These are phyloP conservation scores for Xerocomus spinulosus DNA, from an alignment of 768 basidiomycete genomes.

Conservation along the genomic window DNA sequence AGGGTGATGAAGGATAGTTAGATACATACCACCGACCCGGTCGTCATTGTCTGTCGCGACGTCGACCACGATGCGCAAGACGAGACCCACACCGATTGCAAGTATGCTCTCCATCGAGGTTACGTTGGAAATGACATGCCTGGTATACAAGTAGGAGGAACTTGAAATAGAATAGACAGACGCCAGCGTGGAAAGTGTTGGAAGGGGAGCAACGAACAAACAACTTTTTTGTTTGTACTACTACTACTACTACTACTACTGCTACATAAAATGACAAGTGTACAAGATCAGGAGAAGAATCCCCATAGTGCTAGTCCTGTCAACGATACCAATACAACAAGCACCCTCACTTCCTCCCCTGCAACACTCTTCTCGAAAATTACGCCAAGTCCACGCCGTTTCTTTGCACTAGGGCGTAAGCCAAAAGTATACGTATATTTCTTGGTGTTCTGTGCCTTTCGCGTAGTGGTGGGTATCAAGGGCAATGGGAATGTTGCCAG, in stretches of 20 bases:
- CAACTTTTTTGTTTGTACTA: slow-evolving; percentile 15
- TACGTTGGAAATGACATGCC: slow-evolving; percentile 26
- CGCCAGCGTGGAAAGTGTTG: slow-evolving; percentile 21
- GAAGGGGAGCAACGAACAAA: slow-evolving; percentile 10
- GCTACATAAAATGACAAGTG: too few relatives aligned
- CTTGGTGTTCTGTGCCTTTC: slow-evolving; percentile 29
- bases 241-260: background rate
- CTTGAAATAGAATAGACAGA: slow-evolving; percentile 26
- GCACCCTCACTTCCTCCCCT: slow-evolving; percentile 56
- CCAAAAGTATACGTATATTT: slow-evolving; percentile 24
- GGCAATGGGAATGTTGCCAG: slow-evolving; percentile 12
- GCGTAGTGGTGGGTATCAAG: slow-evolving; percentile 19
- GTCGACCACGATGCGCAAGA: slow-evolving; percentile 59
- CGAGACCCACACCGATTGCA: slow-evolving; percentile 65
- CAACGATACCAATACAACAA: slow-evolving; percentile 24
- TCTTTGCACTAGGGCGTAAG: slow-evolving; percentile 34
- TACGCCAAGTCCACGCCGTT: slow-evolving; percentile 40
- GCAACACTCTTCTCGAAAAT: slow-evolving; percentile 56
- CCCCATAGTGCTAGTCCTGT: slow-evolving; percentile 31
- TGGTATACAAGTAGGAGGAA: slow-evolving; percentile 24
- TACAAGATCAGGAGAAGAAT: slow-evolving; percentile 22
- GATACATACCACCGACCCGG: slow-evolving; percentile 27
- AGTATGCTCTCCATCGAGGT: slow-evolving; percentile 62
- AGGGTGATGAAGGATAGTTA: background rate
- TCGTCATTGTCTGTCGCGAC: slow-evolving; percentile 35